phyloP scores from a whole-genome alignment of 805 yeast species.

The Zygotorulaspora florentina region DNA sequence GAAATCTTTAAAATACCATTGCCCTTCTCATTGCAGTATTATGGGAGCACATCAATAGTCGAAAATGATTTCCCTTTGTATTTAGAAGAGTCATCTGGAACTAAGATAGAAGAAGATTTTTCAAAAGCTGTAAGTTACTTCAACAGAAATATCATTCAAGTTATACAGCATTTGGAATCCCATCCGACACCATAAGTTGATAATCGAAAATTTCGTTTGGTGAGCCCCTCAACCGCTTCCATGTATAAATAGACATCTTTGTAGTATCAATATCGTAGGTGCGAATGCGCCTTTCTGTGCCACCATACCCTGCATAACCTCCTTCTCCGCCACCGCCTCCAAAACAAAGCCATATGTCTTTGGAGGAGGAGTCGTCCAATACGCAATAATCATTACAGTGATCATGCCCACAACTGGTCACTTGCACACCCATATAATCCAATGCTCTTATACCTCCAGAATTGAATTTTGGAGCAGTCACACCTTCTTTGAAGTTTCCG shows the following conservation, averaged over 20 bases:
- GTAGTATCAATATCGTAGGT: conserved; percentile 60
- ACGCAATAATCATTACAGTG: conserved; percentile 92
- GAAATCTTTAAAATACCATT: conserved; percentile 19
- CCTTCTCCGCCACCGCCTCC: conserved; percentile 96
- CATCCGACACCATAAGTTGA: conserved; percentile 48
- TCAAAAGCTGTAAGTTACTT: conserved; percentile 19
- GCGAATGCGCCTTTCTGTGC: conserved; percentile 75
- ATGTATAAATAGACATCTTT: conserved; percentile 45
- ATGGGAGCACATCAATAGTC: conserved; percentile 29
- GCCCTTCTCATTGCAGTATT: conserved; percentile 24
- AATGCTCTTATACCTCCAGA: conserved; percentile 60
- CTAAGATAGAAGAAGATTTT: conserved; percentile 14
- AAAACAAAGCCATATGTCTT: conserved; percentile 76
- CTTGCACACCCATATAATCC: conserved; percentile 63
- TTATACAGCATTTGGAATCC: conserved; percentile 34
- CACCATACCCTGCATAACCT: conserved; percentile 92
- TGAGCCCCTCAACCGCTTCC: conserved; percentile 67
- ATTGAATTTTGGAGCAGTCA: conserved; percentile 73
- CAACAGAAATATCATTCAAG: conserved; percentile 26
- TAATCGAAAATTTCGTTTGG: conserved; percentile 47
- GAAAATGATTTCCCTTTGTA: conserved; percentile 22
- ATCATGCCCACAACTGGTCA: conserved; percentile 86
- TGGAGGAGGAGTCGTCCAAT: conserved; percentile 41
- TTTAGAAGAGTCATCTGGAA: conserved; percentile 15
- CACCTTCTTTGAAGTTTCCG: conserved; percentile 67